Base-by-base conservation (phyloP, 805 yeast genomes). In the Pichia eremophila region DNA sequence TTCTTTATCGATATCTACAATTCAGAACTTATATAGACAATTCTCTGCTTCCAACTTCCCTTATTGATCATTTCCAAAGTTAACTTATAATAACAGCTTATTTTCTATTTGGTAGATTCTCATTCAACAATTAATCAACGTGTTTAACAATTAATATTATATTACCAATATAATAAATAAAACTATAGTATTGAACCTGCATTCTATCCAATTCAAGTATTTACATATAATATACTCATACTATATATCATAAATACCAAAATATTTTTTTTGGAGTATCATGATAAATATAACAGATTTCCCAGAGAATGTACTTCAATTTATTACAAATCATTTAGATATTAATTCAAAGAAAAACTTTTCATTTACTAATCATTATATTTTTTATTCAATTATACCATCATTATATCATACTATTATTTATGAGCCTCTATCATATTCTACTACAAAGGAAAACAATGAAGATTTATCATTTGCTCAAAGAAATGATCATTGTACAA, bases 261-360 rank as follows among this genome's bases (percentile, higher is more conserved):
- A 22, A 22, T n/a, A 7, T 7, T 29, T 6, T 10, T 11, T 29
- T 29, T 29, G 32, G 36, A 12, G 19, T 38, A 37, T 18, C 34
- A 49, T 45, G 27, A 60, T 60, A 59, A 53, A 52, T 31, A 45
- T 59, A 27, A 43, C 41, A 10, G 48, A 44, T 18, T 28, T 51
- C 10, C 53, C 53, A 5, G 47, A 45, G 15, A 48, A 51, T 43
- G 53, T 51, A 15, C 42, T 51, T 7, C 43, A 35, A 8, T 10
- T 15, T 4, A 43, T 51, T 4, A 36, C 49, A 15, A 39, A 41
- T 22, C 42, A 49, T 31, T 41, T 49, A 22, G 51, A 41, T 7
- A 11, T 42, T 15, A 34, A 37, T 2, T 47, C 25, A n/a, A 45
- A 50, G 46, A 39, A 43, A 41, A 43, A 48, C n/a, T 29, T 49